phyloP scores from a whole-genome alignment of 345 rosid species.

The Murraya koenigii region DNA sequence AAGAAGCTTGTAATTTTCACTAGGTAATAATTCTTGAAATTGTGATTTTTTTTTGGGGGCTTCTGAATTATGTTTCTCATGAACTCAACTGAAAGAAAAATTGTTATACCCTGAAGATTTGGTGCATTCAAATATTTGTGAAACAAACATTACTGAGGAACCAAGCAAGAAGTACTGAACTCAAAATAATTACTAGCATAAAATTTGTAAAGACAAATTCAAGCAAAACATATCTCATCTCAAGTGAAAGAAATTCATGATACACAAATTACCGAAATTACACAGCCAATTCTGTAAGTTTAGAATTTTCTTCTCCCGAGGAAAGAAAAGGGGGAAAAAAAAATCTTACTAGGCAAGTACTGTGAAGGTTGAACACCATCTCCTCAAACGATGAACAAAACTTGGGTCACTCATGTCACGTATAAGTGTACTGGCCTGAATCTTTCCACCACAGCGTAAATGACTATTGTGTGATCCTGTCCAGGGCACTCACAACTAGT shows the following conservation, averaged over 20 bases:
- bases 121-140: neutral
- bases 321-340: neutral
- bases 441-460: slow-evolving; percentile 13
- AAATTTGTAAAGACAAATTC: neutral
- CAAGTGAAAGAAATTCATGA: neutral
- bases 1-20: neutral
- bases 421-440: neutral
- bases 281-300: neutral
- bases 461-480: neutral
- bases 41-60: neutral
- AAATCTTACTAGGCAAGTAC: neutral
- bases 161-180: neutral
- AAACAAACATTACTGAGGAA: neutral
- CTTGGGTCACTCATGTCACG: neutral
- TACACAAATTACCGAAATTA: neutral
- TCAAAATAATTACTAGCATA: neutral
- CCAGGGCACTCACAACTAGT: neutral
- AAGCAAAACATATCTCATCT: neutral
- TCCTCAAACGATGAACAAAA: neutral
- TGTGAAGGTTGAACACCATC: neutral
- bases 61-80: neutral
- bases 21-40: neutral
- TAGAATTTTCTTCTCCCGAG: neutral
- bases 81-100: neutral
- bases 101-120: neutral